These are phyloP conservation scores for Pichia inconspicua DNA, from an alignment of 1,139 yeast species.

Conservation along the genomic window DNA sequence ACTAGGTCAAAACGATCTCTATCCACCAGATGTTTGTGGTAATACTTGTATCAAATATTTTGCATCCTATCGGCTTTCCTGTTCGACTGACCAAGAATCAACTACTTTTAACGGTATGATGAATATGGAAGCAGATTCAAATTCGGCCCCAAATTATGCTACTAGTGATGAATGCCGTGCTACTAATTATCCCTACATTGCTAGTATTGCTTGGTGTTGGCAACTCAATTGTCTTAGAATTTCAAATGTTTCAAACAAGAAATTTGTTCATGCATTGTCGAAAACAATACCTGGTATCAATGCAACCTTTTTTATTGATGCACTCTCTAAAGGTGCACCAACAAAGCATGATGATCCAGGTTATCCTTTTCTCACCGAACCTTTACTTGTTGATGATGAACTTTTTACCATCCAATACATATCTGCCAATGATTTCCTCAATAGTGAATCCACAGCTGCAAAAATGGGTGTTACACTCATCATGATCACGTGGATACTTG, in stretches of 20 bases:
- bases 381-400: conserved; percentile 2
- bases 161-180: neutral
- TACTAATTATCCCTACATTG: neutral
- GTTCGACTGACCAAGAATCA: no score
- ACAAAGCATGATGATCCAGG: neutral
- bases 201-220: conserved; percentile 7
- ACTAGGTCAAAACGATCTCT: no score
- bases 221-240: neutral
- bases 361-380: neutral
- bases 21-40: no score
- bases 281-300: neutral
- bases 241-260: neutral
- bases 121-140: neutral
- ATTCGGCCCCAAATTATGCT: neutral
- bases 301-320: neutral
- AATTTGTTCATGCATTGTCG: neutral
- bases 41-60: no score
- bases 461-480: conserved; percentile 8
- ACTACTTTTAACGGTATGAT: neutral
- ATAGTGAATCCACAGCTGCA: conserved; percentile 4
- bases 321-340: neutral
- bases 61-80: no score
- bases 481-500: conserved; percentile 11
- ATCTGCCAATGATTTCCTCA: conserved; percentile 1
- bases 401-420: conserved; percentile 1